Percentiles rank a stretch among this genome's conserved stretches.
Conservation (phyloP, 2,329 filamentous ascomycete species). For the Talaromyces amestolkiae region DNA sequence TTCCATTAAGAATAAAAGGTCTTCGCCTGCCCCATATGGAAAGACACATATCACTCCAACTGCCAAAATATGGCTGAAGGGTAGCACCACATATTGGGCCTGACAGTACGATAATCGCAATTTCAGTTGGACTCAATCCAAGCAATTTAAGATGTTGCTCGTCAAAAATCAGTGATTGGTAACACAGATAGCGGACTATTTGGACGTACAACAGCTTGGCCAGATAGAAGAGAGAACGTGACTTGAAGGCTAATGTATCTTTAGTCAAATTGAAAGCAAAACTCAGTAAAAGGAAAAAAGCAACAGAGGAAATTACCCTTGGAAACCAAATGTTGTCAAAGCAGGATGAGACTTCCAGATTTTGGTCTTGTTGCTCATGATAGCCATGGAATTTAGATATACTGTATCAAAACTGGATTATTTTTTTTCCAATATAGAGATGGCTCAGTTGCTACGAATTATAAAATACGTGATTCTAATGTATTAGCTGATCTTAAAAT, state of each 20-base stretch:
- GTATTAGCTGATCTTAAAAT: neutral
- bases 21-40: neutral
- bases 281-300: neutral
- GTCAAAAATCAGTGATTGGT: neutral
- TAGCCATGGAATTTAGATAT: neutral
- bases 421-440: neutral
- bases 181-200: neutral
- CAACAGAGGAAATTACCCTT: neutral
- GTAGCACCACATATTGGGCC: constrained; percentile 9
- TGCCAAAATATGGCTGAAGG: constrained; percentile 11
- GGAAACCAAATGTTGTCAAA: neutral
- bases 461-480: neutral
- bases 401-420: neutral
- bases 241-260: neutral
- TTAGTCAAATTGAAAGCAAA: neutral
- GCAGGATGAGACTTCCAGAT: neutral
- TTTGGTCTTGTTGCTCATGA: neutral
- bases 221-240: neutral
- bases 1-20: constrained; percentile 3
- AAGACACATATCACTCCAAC: constrained; percentile 1
- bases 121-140: neutral
- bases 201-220: neutral
- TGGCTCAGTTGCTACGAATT: neutral
- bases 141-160: neutral
- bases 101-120: neutral